Conservation (phyloP, 179 eudicot species). For the Camellia oleifera region DNA sequence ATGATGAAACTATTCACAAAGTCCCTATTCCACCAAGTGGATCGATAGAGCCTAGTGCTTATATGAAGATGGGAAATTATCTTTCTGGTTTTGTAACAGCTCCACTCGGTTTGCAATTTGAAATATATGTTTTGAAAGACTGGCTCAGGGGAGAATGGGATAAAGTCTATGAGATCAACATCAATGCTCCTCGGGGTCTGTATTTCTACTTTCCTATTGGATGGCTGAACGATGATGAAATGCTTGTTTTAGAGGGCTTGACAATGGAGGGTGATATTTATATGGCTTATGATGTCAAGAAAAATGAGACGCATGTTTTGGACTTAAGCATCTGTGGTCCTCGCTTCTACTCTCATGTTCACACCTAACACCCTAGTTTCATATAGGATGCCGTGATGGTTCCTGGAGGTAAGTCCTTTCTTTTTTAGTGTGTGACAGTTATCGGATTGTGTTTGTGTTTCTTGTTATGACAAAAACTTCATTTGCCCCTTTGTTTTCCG, state of each 20-base stretch:
- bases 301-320: not conserved
- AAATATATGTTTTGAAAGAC: conserved; percentile 5
- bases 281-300: conserved; percentile 6
- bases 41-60: not conserved
- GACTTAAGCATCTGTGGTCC: not conserved
- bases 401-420: too few relatives aligned
- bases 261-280: not conserved
- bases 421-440: too few relatives aligned
- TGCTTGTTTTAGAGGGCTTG: not conserved
- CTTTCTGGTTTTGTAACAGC: not conserved
- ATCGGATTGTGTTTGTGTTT: too few relatives aligned
- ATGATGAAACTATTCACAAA: not conserved
- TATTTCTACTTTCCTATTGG: not conserved
- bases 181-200: not conserved
- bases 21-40: conserved; percentile 6
- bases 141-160: conserved; percentile 1
- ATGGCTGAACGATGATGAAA: not conserved
- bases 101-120: not conserved
- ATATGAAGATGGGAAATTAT: not conserved
- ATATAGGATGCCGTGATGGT: not conserved
- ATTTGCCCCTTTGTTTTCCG: too few relatives aligned
- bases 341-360: not conserved
- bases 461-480: too few relatives aligned
- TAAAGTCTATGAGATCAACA: not conserved
- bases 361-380: not conserved